Conservation (phyloP, 2,329 filamentous ascomycete genomes). For the Sporothrix variecibatus region DNA sequence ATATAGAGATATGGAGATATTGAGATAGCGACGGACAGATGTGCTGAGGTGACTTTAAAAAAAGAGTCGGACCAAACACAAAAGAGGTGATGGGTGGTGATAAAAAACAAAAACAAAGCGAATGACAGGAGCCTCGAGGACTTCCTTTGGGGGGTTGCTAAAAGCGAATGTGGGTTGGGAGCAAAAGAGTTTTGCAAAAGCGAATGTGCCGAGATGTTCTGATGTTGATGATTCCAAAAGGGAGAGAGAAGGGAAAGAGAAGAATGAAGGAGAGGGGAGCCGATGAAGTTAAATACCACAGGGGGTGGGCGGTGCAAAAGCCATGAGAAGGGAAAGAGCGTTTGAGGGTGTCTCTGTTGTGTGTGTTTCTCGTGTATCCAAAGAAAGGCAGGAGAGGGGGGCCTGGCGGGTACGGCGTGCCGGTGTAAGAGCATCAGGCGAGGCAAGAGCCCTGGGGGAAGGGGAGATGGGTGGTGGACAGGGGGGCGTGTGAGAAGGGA, state of each 20-base stretch:
- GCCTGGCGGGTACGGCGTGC: constrained; percentile 16
- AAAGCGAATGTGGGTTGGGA: constrained; percentile 53
- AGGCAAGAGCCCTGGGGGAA: constrained; percentile 20
- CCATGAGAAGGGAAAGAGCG: constrained; percentile 13
- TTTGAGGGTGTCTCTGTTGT: constrained; percentile 10
- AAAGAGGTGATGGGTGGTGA: constrained; percentile 10
- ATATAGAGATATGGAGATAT: constrained; percentile 6
- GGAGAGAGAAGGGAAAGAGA: constrained; percentile 18
- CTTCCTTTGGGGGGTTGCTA: constrained; percentile 56
- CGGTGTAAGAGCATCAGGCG: constrained; percentile 19
- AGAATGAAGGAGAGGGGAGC: constrained; percentile 30
- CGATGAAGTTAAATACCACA: constrained; percentile 29
- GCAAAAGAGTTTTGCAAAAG: constrained; percentile 40
- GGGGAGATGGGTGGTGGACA: background rate
- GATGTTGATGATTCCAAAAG: constrained; percentile 22
- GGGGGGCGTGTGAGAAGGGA: background rate
- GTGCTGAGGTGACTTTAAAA: background rate
- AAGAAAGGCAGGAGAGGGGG: constrained; percentile 9
- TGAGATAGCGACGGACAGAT: constrained; percentile 23
- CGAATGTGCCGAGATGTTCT: constrained; percentile 39
- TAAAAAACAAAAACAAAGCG: constrained; percentile 59
- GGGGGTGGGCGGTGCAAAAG: constrained; percentile 25
- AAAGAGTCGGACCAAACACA: constrained; percentile 8
- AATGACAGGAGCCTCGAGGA: constrained; percentile 76
- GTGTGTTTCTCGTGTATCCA: constrained; percentile 13